Conservation (phyloP, 2,329 filamentous ascomycete species). For the Clonostachys sp. region DNA sequence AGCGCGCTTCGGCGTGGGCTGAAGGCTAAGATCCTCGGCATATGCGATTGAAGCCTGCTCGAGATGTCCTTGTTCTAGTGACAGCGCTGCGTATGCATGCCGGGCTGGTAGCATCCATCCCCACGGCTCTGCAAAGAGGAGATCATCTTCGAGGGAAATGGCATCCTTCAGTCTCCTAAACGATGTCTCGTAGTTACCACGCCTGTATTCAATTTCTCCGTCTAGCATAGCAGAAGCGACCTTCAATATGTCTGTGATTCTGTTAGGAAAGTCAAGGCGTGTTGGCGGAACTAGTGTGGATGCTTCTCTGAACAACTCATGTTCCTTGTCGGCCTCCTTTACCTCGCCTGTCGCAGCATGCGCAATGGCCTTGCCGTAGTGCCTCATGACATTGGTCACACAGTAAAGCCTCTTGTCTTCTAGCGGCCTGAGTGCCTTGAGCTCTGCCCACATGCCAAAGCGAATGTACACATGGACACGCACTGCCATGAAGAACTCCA, state of each 20-base stretch:
- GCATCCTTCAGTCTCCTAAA: conserved; percentile 50
- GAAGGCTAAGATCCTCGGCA: conserved; percentile 50
- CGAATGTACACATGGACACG: conserved; percentile 64
- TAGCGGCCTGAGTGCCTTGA: conserved; percentile 49
- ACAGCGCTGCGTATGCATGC: conserved; percentile 61
- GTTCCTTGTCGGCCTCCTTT: conserved; percentile 41
- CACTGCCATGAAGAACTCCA: conserved; percentile 61
- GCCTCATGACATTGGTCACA: conserved; percentile 58
- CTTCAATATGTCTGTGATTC: conserved; percentile 42
- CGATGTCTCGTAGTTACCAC: conserved; percentile 46
- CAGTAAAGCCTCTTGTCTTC: conserved; percentile 54
- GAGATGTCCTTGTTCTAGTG: conserved; percentile 55
- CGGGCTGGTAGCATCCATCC: conserved; percentile 69
- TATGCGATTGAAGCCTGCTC: conserved; percentile 50
- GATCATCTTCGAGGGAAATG: conserved; percentile 49
- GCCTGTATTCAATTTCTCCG: conserved; percentile 67
- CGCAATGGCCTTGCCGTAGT: conserved; percentile 64
- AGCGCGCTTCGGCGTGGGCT: conserved; percentile 51
- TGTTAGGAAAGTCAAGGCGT: conserved; percentile 33
- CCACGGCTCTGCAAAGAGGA: conserved; percentile 68
- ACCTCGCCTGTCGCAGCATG: conserved; percentile 50
- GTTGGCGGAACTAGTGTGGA: conserved; percentile 42
- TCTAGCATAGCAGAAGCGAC: conserved; percentile 61
- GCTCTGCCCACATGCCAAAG: conserved; percentile 64
- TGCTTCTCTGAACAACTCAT: conserved; percentile 41